Evolutionary conservation across 202 grass and related monocot genomes (phyloP).

Genomic region (Setaria viridis): DNA sequence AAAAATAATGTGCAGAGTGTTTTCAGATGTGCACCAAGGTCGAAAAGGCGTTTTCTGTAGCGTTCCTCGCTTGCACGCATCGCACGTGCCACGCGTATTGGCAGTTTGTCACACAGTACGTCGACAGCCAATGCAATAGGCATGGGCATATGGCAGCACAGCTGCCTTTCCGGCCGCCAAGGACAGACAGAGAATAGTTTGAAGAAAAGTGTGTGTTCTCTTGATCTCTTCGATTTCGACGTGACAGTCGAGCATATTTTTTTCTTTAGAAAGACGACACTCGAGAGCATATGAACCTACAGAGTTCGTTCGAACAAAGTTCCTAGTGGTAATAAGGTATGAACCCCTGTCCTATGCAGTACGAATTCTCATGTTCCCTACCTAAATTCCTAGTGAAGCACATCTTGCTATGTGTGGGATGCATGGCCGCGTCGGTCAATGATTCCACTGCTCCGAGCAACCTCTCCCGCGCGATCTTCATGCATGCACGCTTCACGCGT

Average conservation of each 20-base stretch:
- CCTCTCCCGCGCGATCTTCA: not conserved
- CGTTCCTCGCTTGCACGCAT: not conserved
- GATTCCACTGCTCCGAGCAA: not conserved
- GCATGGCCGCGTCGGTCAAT: not conserved
- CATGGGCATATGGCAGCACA: no score
- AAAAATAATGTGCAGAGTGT: not conserved
- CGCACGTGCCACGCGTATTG: not conserved
- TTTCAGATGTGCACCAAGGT: not conserved
- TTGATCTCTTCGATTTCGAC: not conserved
- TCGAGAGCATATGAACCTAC: no score
- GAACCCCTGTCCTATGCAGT: no score
- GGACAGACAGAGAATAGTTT: not conserved
- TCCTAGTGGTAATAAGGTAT: no score
- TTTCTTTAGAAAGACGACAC: no score
- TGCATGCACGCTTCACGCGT: not conserved
- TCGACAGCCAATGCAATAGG: no score
- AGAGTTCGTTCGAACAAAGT: no score
- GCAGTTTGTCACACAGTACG: not conserved
- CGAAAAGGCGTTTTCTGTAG: not conserved
- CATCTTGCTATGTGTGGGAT: no score
- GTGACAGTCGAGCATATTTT: not conserved
- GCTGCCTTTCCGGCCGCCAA: not conserved
- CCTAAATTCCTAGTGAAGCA: no score
- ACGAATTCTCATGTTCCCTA: not conserved
- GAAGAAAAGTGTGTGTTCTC: not conserved